Conservation (phyloP, 2,329 filamentous ascomycete genomes). For the Tricladium varicosporioides region DNA sequence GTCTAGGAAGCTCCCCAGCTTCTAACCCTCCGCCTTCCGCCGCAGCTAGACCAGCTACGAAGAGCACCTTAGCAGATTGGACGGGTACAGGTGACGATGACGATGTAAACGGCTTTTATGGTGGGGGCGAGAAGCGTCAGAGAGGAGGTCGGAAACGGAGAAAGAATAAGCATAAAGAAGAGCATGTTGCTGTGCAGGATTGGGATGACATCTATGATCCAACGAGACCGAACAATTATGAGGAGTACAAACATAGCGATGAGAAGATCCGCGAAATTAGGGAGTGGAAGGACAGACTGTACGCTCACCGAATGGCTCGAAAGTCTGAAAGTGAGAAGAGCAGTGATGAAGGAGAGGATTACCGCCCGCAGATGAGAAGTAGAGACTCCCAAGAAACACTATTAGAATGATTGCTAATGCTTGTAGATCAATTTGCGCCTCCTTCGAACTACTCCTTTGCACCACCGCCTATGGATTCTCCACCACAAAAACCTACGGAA, state of each 20-base stretch:
- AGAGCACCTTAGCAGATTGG: conserved; percentile 79
- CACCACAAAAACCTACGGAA: conserved; percentile 23
- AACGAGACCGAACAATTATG: conserved; percentile 75
- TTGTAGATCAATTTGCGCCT: conserved; percentile 57
- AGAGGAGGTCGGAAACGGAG: conserved; percentile 65
- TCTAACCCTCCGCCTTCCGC: conserved; percentile 32
- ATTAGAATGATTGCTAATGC: too few species aligned
- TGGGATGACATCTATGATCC: conserved; percentile 95
- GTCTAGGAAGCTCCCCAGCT: conserved; percentile 28
- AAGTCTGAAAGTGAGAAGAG: conserved; percentile 45
- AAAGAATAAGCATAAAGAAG: conserved; percentile 72
- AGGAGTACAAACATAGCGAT: conserved; percentile 80
- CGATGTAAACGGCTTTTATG: conserved; percentile 66
- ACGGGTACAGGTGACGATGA: conserved; percentile 75
- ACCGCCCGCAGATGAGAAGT: conserved; percentile 43
- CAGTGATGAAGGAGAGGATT: conserved; percentile 46
- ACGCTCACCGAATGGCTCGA: conserved; percentile 61
- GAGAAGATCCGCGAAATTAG: conserved; percentile 76
- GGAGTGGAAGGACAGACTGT: conserved; percentile 83
- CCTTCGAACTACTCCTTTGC: conserved; percentile 56
- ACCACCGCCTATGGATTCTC: conserved; percentile 46
- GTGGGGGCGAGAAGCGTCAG: conserved; percentile 56
- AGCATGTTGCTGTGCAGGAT: conserved; percentile 60
- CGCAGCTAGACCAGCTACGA: conserved; percentile 46
- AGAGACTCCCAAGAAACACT: conserved; percentile 33